Percentiles rank a stretch among this genome's conserved stretches.
Evolutionary conservation across 2,329 filamentous ascomycete genomes (phyloP).

Genomic region (Cyclaneusma minus): DNA sequence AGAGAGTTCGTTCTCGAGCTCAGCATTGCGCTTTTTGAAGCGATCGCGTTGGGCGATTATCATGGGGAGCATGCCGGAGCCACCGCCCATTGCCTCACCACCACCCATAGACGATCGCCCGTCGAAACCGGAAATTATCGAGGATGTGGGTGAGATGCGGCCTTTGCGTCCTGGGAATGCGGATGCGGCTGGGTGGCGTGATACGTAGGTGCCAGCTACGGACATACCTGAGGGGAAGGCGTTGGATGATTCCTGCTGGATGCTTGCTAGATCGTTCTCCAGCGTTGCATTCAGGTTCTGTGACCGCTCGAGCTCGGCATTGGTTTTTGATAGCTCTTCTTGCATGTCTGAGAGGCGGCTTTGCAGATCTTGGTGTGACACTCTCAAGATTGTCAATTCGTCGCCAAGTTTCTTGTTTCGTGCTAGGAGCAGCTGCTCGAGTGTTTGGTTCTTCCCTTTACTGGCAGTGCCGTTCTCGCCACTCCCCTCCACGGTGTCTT

Average conservation of each 20-base stretch:
- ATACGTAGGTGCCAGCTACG: slow-evolving; percentile 80
- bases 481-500: slow-evolving; percentile 16
- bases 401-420: slow-evolving; percentile 95
- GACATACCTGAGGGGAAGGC: slow-evolving; percentile 81
- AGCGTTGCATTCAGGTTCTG: slow-evolving; percentile 75
- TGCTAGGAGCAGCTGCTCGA: slow-evolving; percentile 81
- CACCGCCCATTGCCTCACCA: slow-evolving; percentile 53
- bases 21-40: slow-evolving; percentile 89
- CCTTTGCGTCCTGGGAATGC: slow-evolving; percentile 43
- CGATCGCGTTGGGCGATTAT: slow-evolving; percentile 94
- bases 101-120: slow-evolving; percentile 37
- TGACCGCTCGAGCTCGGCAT: slow-evolving; percentile 72
- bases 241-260: slow-evolving; percentile 75
- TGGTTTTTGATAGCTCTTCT: slow-evolving; percentile 68
- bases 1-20: slow-evolving; percentile 81
- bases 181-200: slow-evolving; percentile 43
- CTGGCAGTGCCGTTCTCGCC: slow-evolving; percentile 31
- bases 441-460: slow-evolving; percentile 56
- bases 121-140: slow-evolving; percentile 95
- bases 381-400: slow-evolving; percentile 79
- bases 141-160: slow-evolving; percentile 80
- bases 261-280: slow-evolving; percentile 76
- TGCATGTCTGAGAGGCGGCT: slow-evolving; percentile 64
- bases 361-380: slow-evolving; percentile 88
- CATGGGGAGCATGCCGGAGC: slow-evolving; percentile 90